Evolutionary conservation across 2,329 filamentous ascomycete species (phyloP).

Genomic region (Thielaviopsis ethacetica): DNA sequence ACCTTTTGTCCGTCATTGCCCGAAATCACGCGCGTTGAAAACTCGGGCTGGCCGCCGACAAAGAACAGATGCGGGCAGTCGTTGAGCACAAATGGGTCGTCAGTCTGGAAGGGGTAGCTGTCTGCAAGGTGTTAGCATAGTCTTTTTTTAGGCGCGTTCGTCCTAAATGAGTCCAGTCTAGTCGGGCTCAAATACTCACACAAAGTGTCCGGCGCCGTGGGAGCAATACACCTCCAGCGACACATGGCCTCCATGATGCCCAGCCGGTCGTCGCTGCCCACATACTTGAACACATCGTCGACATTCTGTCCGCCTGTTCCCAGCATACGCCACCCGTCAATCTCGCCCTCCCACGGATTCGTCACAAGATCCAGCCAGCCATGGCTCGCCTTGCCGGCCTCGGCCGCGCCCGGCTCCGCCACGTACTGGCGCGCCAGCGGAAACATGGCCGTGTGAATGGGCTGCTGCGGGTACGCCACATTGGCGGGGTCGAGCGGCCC

Average conservation of each 20-base stretch:
- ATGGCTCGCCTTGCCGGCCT: slow-evolving; percentile 21
- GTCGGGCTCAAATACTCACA: slow-evolving; percentile 39
- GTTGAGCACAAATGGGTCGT: slow-evolving; percentile 78
- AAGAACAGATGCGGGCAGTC: slow-evolving; percentile 84
- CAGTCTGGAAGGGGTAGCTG: slow-evolving; percentile 91
- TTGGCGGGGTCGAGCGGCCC: slow-evolving; percentile 78
- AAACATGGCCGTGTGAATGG: slow-evolving; percentile 85
- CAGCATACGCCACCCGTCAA: slow-evolving; percentile 79
- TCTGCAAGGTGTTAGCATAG: slow-evolving; percentile 30
- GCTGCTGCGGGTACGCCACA: slow-evolving; percentile 77
- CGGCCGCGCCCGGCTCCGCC: slow-evolving; percentile 23
- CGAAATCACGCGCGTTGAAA: slow-evolving; percentile 54
- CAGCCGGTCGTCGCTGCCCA: slow-evolving; percentile 59
- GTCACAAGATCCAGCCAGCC: slow-evolving; percentile 81
- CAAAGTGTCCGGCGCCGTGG: slow-evolving; percentile 87
- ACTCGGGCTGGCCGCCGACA: slow-evolving; percentile 67
- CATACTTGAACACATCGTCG: slow-evolving; percentile 84
- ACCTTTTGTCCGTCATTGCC: slow-evolving; percentile 54
- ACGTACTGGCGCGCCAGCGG: slow-evolving; percentile 56
- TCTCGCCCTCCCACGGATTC: slow-evolving; percentile 81
- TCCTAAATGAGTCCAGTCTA: too few relatives aligned
- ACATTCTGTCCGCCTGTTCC: slow-evolving; percentile 86
- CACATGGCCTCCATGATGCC: slow-evolving; percentile 92
- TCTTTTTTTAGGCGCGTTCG: too few relatives aligned
- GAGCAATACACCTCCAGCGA: slow-evolving; percentile 78